Evolutionary conservation across 139 green algal genomes (phyloP), one percentile per base, ranked within the genome.

Genomic region (Micractinium conductrix): DNA sequence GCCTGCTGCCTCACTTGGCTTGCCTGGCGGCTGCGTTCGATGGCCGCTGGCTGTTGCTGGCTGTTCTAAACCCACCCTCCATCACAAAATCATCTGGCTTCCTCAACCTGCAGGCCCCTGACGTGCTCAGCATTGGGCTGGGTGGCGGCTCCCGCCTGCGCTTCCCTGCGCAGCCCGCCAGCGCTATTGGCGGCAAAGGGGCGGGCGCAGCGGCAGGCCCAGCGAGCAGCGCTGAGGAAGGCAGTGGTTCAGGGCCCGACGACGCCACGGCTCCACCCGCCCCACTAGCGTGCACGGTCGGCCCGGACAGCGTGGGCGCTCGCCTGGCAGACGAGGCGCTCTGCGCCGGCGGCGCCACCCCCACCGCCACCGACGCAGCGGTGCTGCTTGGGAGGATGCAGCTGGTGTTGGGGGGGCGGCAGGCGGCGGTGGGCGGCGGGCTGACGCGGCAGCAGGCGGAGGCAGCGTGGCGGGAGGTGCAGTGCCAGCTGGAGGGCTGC

Each of bases 321-420:
- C 43, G 38, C 19, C 80, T 92, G 30, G 10, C 37, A 21, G 4
- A 48, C 24, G 38, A 85, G 74, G 85, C 86, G 3, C 33, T 90
- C 40, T 70, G 74, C 22, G 62, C 81, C 53, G 86, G 86, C 10
- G 86, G 88, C 17, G 30, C n/a, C 14, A 69, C 43, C 0, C 43
- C 50, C 26, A 92, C 88, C 19, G 88, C 86, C 21, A 86, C 88
- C 17, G 88, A 92, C 69, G 83, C 88, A 2, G 88, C 86, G 4
- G 88, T 92, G 69, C 44, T 85, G 30, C 79, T 90, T 35, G 80
- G 63, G 65, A 68, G 69, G 8, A 76, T 89, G 73, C 9, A 40
- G 43, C n/a, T 88, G 62, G 85, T 22, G n/a, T n/a, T n/a, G n/a
- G 35, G 85, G 43, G 72, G 62, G 43, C 65, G 45, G 30, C 42